Evolutionary conservation across 2,329 filamentous ascomycete species (phyloP).

Genomic region (Fusarium guadeloupense): DNA sequence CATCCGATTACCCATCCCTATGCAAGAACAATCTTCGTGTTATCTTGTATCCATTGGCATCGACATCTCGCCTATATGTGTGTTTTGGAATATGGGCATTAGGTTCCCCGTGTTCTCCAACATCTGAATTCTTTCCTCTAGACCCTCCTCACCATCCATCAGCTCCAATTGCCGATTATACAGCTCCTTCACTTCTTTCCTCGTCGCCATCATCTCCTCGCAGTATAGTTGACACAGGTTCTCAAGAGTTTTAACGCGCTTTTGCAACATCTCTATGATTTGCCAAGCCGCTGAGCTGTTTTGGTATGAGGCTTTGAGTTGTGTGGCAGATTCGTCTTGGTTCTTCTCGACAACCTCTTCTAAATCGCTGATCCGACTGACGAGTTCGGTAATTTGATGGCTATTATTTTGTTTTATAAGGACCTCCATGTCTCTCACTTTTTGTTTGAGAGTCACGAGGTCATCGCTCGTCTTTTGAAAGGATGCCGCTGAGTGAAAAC

Average conservation of each 20-base stretch:
- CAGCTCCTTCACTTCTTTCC: constrained; percentile 2
- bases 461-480: constrained; percentile 4
- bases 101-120: not conserved
- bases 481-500: constrained; percentile 11
- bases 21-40: too few relatives aligned
- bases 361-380: constrained; percentile 1
- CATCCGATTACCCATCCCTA: too few relatives aligned
- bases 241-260: constrained; percentile 9
- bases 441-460: not conserved
- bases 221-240: not conserved
- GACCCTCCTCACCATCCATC: constrained; percentile 21
- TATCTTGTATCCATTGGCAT: constrained; percentile 13
- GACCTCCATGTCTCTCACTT: not conserved
- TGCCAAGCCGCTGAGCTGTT: constrained; percentile 21
- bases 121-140: constrained; percentile 9
- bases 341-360: constrained; percentile 11
- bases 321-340: not conserved
- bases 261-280: constrained; percentile 3
- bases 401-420: constrained; percentile 3
- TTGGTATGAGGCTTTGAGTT: constrained; percentile 14
- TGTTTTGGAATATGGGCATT: not conserved
- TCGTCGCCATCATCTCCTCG: constrained; percentile 5
- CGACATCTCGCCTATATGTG: not conserved
- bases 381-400: constrained; percentile 1
- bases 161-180: constrained; percentile 17